Percentiles rank a stretch among this genome's conserved stretches.
Conservation (phyloP, 495 filamentous ascomycete genomes). For the Penicillium atrosanguineum region DNA sequence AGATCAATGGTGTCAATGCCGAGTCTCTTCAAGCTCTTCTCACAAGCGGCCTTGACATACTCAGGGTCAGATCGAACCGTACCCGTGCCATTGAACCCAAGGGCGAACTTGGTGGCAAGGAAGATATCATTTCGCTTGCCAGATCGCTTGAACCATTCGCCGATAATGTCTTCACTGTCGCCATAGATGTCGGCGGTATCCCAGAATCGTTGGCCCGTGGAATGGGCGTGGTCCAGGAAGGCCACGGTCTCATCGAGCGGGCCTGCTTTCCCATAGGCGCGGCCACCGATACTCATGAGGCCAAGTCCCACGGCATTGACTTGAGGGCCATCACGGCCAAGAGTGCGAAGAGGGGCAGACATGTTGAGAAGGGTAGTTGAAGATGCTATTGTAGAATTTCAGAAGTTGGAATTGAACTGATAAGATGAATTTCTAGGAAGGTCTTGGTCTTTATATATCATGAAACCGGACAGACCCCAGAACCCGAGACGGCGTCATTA, state of each 20-base stretch:
- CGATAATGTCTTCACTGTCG: constrained; percentile 49
- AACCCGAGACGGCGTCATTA: no score
- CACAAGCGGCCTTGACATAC: constrained; percentile 50
- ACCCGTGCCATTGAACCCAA: constrained; percentile 10
- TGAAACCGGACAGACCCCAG: background rate
- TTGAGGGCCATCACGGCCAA: constrained; percentile 53
- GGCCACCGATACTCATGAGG: constrained; percentile 50
- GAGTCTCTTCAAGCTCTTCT: constrained; percentile 51
- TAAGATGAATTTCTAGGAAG: background rate
- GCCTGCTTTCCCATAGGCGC: constrained; percentile 43
- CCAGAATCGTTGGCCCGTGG: constrained; percentile 58
- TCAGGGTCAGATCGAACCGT: constrained; percentile 49
- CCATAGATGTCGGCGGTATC: constrained; percentile 53
- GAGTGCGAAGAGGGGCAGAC: constrained; percentile 27
- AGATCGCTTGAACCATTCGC: constrained; percentile 54
- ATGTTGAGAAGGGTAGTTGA: constrained; percentile 2
- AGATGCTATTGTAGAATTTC: background rate
- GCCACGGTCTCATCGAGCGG: constrained; percentile 30
- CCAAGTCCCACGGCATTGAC: constrained; percentile 56
- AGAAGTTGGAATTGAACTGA: background rate
- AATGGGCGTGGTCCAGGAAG: constrained; percentile 46
- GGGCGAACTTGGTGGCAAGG: constrained; percentile 56
- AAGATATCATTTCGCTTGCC: constrained; percentile 58
- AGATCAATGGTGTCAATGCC: constrained; percentile 57
- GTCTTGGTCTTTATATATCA: background rate